These are phyloP conservation scores for Candida gorgasii DNA, from an alignment of 805 yeast species.

Conservation along the genomic window DNA sequence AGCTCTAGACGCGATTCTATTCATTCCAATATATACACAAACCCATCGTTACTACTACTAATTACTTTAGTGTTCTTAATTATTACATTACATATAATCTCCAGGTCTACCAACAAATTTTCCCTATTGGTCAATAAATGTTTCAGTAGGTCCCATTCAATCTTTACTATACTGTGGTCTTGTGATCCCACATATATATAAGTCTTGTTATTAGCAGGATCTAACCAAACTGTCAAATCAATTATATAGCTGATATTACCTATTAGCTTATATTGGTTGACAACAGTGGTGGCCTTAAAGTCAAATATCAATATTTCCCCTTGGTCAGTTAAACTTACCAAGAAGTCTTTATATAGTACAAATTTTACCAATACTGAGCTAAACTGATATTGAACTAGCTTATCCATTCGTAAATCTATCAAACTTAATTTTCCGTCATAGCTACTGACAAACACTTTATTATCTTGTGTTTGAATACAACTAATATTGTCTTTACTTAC, in stretches of 20 bases:
- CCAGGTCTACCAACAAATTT: background rate
- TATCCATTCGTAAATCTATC: constrained; percentile 25
- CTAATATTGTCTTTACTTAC: constrained; percentile 28
- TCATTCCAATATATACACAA: constrained; percentile 8
- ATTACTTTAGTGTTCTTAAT: constrained; percentile 1
- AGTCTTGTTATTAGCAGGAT: background rate
- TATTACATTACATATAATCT: constrained; percentile 1
- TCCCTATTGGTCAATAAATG: constrained; percentile 3
- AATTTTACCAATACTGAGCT: constrained; percentile 12
- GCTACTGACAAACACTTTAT: constrained; percentile 20
- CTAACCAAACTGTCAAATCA: background rate
- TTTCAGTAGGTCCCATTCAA: constrained; percentile 9
- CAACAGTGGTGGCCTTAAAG: background rate
- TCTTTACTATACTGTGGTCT: background rate
- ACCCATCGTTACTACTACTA: constrained; percentile 9
- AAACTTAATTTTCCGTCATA: constrained; percentile 23
- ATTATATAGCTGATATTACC: constrained; percentile 4
- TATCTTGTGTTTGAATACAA: constrained; percentile 16
- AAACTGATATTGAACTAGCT: constrained; percentile 14
- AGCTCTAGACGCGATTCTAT: background rate
- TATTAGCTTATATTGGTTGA: constrained; percentile 10
- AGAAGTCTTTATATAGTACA: constrained; percentile 1
- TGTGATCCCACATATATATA: constrained; percentile 7
- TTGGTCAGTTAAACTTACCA: constrained; percentile 9
- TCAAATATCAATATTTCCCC: constrained; percentile 13